Base-by-base conservation (phyloP, 164 flowering plant genomes). In the Cinnamomum micranthum region DNA sequence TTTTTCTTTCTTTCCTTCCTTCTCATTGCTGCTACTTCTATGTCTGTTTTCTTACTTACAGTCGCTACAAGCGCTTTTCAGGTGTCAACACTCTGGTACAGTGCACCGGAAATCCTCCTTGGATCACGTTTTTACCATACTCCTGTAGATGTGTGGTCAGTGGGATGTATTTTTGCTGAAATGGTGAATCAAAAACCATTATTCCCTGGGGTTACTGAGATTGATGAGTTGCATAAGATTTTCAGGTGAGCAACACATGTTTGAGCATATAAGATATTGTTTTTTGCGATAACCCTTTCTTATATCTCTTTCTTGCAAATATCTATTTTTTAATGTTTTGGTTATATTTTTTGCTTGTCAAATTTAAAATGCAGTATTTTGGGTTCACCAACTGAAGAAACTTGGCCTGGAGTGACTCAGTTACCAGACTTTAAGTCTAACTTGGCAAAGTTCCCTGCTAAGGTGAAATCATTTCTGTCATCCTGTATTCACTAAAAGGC, bases 111-210 rank as follows among this genome's bases (percentile, higher is more conserved):
- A 77, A 93, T 95, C 80, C 88, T 95, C 73, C 97, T 95, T 71
- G 99, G 99, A 63, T 91, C 97, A 60, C 93, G 88, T 50, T 96
- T 92, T 82, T 95, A 95, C 83, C 90, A 95, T 10, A 95, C 99
- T 59, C 97, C 97, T 4, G 98, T 95, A 71, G 99, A 95, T 88
- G 86, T 93, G 69, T 95, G 99, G 99, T 95, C 99, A 14, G 95
- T 93, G 76, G 99, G 99, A 64, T 95, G 99, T 79, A 95, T 93
- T 84, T 95, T 95, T 88, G 95, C 98, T 77, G 99, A 95, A 87
- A 95, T 95, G 99, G 92, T 92, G 71, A 95, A 89, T 83, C 92
- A 90, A 81, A 81, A 77, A 55, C 98, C 99, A 20, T 78, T 95
- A 75, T 95, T 93, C 78, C 99, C 98, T 72, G 99, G 99, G 70